These are phyloP conservation scores for Perilla frutescens DNA, from an alignment of 257 asterid genomes.

Conservation along the genomic window DNA sequence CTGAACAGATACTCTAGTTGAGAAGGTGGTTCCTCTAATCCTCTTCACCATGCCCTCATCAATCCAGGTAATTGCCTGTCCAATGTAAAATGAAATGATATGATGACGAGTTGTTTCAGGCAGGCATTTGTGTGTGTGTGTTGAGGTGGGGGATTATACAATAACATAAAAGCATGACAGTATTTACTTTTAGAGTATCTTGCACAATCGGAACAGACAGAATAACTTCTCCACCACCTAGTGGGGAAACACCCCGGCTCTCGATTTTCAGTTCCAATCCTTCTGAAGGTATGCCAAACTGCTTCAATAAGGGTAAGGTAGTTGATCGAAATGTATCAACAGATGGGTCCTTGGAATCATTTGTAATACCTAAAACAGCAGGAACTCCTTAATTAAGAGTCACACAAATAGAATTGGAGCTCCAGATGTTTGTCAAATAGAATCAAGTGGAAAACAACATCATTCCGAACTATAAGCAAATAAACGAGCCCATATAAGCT, in stretches of 20 bases:
- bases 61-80: slow-evolving; percentile 81
- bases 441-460: slow-evolving; percentile 1
- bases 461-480: slow-evolving; percentile 7
- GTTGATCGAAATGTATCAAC: slow-evolving; percentile 84
- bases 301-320: slow-evolving; percentile 73
- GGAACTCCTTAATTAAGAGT: slow-evolving; percentile 7
- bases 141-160: not conserved
- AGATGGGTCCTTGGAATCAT: slow-evolving; percentile 88
- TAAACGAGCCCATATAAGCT: not conserved
- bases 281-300: slow-evolving; percentile 80
- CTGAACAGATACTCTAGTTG: slow-evolving; percentile 81
- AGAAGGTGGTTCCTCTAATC: slow-evolving; percentile 83
- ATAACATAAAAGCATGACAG: slow-evolving; percentile 9
- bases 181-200: slow-evolving; percentile 65
- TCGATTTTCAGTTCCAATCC: slow-evolving; percentile 71
- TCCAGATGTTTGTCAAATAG: not conserved
- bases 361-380: slow-evolving; percentile 69
- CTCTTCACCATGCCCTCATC: slow-evolving; percentile 97
- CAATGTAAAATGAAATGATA: slow-evolving; percentile 20
- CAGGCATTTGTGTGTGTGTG: not conserved
- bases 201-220: slow-evolving; percentile 73
- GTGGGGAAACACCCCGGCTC: slow-evolving; percentile 88
- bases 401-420: slow-evolving; percentile 15
- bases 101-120: not conserved
- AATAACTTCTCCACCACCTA: slow-evolving; percentile 86